These are phyloP conservation scores for Cryptomeria japonica DNA, from an alignment of 75 land plant genomes.

Conservation along the genomic window DNA sequence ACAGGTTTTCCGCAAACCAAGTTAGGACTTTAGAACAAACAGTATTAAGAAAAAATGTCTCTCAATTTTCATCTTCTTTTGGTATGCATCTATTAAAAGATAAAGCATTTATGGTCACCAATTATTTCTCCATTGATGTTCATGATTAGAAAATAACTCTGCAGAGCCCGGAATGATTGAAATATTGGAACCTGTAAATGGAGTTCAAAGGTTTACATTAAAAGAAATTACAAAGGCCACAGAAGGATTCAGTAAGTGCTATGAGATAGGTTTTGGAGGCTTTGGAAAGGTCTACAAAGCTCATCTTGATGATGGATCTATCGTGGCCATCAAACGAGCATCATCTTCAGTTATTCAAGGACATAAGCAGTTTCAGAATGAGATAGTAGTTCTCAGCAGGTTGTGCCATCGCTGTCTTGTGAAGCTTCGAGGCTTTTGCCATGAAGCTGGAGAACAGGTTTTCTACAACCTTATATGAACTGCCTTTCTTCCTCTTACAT, in stretches of 20 bases:
- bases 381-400: constrained; percentile 79
- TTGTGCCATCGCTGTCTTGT: constrained; percentile 89
- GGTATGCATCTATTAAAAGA: background rate
- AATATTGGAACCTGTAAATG: constrained; percentile 19
- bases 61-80: background rate
- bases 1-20: background rate
- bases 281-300: constrained; percentile 91
- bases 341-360: constrained; percentile 73
- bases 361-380: constrained; percentile 78
- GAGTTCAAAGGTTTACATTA: constrained; percentile 62
- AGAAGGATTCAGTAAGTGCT: constrained; percentile 44
- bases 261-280: constrained; percentile 83
- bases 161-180: background rate
- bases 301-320: constrained; percentile 42
- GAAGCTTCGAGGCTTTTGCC: constrained; percentile 79
- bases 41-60: background rate
- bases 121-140: background rate
- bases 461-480: background rate
- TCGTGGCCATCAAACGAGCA: constrained; percentile 87
- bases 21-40: background rate
- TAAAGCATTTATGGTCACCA: background rate
- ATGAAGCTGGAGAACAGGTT: constrained; percentile 91
- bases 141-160: background rate
- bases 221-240: constrained; percentile 77
- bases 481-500: background rate